phyloP scores from a whole-genome alignment of 305 asterid species.

The Fraxinus xanthoxyloides region DNA sequence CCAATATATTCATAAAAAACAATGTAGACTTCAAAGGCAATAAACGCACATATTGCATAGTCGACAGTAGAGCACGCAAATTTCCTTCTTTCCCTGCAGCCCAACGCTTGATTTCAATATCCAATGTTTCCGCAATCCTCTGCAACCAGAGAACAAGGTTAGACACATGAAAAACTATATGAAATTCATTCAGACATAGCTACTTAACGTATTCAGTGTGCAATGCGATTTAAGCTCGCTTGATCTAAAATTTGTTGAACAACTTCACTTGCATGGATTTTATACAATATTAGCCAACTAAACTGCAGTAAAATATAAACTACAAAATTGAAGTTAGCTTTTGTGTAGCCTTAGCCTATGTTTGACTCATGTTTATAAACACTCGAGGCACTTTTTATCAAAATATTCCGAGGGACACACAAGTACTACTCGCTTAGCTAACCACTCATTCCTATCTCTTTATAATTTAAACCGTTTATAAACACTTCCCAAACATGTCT shows the following conservation, averaged over 20 bases:
- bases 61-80: conserved; percentile 90
- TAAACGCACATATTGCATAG: conserved; percentile 86
- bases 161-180: conserved; percentile 19
- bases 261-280: neutral
- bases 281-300: neutral
- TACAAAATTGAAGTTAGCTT: neutral
- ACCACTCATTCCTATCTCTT: neutral
- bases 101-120: conserved; percentile 95
- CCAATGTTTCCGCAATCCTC: conserved; percentile 83
- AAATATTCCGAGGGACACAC: neutral
- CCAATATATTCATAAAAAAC: neutral
- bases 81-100: conserved; percentile 99
- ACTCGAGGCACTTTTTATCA: neutral
- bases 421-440: neutral
- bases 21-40: neutral
- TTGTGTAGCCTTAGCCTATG: neutral
- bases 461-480: neutral
- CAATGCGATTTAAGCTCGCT: conserved; percentile 18
- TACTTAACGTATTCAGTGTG: conserved; percentile 6
- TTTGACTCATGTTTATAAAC: neutral
- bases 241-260: conserved; percentile 13
- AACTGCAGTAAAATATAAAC: neutral
- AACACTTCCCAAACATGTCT: neutral
- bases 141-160: conserved; percentile 38
- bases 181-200: neutral